Evolutionary conservation across 768 basidiomycete genomes (phyloP).

Genomic region (Xerocomellus intermedius): DNA sequence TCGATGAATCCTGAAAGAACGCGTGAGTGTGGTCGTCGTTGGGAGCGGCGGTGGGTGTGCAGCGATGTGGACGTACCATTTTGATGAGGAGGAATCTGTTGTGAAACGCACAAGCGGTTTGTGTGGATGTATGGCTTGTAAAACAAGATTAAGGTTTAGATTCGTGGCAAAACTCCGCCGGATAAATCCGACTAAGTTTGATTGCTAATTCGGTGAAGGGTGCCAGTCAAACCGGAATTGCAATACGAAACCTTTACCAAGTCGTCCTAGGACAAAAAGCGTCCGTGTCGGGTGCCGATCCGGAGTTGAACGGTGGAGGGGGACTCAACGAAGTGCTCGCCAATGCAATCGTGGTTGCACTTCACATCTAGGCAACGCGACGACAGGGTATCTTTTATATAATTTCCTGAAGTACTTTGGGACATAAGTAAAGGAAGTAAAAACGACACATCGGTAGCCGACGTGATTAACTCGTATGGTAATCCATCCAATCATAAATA

Average conservation of each 20-base stretch:
- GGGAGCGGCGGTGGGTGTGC: background rate
- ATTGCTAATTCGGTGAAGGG: too few relatives aligned
- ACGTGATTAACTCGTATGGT: constrained; percentile 11
- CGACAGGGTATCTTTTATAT: constrained; percentile 10
- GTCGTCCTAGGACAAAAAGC: too few relatives aligned
- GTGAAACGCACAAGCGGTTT: background rate
- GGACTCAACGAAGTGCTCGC: too few relatives aligned
- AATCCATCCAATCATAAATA: constrained; percentile 22
- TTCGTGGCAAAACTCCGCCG: constrained; percentile 15
- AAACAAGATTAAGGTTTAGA: constrained; percentile 26
- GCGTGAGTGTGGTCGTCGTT: background rate
- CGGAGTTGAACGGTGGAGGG: too few relatives aligned
- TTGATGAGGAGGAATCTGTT: constrained; percentile 6
- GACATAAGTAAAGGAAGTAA: background rate
- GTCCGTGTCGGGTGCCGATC: too few relatives aligned
- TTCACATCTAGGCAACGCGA: too few relatives aligned
- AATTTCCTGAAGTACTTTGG: background rate
- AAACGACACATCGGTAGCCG: background rate
- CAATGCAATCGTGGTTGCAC: too few relatives aligned
- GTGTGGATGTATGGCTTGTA: constrained; percentile 13
- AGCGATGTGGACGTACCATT: constrained; percentile 21
- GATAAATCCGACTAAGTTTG: constrained; percentile 12
- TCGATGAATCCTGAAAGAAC: constrained; percentile 66
- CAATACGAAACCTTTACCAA: too few relatives aligned
- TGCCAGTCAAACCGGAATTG: too few relatives aligned